Percentiles rank a stretch among this genome's conserved stretches.
Evolutionary conservation across 257 asterid species (phyloP).

Genomic region (Ocimum tenuiflorum): DNA sequence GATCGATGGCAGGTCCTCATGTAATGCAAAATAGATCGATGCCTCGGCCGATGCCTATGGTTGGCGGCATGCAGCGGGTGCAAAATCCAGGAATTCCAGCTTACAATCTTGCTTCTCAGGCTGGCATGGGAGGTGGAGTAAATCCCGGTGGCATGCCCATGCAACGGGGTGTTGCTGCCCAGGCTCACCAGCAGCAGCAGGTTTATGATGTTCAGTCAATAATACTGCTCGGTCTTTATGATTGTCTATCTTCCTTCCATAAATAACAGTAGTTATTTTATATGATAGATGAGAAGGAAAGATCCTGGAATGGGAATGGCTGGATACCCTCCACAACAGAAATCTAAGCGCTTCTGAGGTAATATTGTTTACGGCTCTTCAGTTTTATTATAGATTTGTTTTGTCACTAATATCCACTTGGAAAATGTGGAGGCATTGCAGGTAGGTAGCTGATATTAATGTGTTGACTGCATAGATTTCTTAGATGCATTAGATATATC

Average conservation of each 20-base stretch:
- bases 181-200: constrained; percentile 94
- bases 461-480: background rate
- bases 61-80: constrained; percentile 74
- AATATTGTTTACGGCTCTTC: constrained; percentile 10
- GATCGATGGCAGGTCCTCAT: constrained; percentile 69
- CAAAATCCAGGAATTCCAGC: constrained; percentile 78
- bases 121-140: constrained; percentile 76
- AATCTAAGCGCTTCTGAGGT: constrained; percentile 85
- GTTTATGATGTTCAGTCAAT: constrained; percentile 24
- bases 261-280: constrained; percentile 5
- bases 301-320: constrained; percentile 76
- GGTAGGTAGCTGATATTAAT: background rate
- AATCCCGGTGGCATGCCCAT: constrained; percentile 75
- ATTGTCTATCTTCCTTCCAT: constrained; percentile 14
- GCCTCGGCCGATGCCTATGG: constrained; percentile 76
- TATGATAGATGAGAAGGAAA: constrained; percentile 77
- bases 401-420: background rate
- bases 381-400: background rate
- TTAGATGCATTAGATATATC: no score
- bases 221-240: background rate
- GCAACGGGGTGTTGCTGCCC: constrained; percentile 84
- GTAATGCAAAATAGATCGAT: constrained; percentile 71
- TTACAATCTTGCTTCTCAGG: constrained; percentile 74
- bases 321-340: constrained; percentile 97
- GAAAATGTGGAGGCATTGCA: constrained; percentile 9